Percentiles rank a stretch among this genome's conserved stretches.
phyloP scores from a whole-genome alignment of 352 stramenopile genomes.

The Globisporangium recalcitrans region DNA sequence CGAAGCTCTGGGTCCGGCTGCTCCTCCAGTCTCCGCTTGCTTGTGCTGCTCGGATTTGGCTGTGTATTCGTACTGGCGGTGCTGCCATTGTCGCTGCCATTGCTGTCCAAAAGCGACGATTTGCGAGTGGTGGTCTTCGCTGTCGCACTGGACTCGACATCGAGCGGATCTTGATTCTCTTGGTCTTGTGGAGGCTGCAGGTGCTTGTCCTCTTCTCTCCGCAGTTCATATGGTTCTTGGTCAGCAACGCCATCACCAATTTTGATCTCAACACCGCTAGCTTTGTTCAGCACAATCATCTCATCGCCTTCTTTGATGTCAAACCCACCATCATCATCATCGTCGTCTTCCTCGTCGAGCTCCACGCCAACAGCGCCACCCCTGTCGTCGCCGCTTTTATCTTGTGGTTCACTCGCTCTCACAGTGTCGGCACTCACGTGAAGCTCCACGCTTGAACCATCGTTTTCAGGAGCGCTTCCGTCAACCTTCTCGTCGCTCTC shows the following conservation, averaged over 20 bases:
- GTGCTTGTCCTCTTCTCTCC: neutral
- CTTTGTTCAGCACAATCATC: neutral
- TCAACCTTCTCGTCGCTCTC: neutral
- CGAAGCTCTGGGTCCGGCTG: neutral
- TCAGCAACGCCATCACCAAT: neutral
- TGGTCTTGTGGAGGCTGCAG: neutral
- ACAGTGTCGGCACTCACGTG: neutral
- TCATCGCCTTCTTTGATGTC: neutral
- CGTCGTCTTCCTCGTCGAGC: neutral
- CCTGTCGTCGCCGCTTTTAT: neutral
- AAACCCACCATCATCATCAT: neutral
- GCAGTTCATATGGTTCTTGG: neutral
- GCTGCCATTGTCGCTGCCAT: neutral
- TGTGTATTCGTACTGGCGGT: neutral
- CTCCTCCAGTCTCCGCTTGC: neutral
- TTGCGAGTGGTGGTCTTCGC: neutral
- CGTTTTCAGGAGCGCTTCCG: neutral
- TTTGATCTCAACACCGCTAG: neutral
- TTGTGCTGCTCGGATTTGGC: neutral
- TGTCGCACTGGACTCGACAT: neutral
- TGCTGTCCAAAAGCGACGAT: neutral
- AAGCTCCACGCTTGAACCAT: neutral
- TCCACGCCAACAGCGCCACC: neutral
- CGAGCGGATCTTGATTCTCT: neutral
- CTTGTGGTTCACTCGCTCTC: neutral